Percentiles rank a stretch among this genome's conserved stretches.
These are phyloP conservation scores for Zychaea mexicana DNA, from an alignment of 371 early-diverging fungal genomes.

Conservation along the genomic window DNA sequence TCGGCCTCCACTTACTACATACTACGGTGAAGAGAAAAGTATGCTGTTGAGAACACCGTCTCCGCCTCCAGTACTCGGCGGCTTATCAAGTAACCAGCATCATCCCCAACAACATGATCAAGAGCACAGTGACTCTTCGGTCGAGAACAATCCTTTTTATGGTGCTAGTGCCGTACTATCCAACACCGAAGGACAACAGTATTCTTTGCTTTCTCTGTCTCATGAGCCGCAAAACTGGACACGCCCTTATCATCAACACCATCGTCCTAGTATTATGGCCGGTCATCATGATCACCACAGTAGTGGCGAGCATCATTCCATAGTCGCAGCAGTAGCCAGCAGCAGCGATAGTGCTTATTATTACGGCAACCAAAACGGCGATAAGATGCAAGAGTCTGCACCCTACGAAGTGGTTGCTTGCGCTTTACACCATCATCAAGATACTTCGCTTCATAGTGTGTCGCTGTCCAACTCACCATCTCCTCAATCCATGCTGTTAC, in stretches of 20 bases:
- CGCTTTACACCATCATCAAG: not conserved
- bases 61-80: not conserved
- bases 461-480: not conserved
- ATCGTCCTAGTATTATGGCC: not conserved
- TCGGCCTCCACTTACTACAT: not conserved
- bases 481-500: not conserved
- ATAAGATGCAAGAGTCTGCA: not conserved
- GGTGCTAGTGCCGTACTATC: not conserved
- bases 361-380: not conserved
- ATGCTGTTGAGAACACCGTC: not conserved
- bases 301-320: not conserved
- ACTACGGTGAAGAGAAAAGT: not conserved
- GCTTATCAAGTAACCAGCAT: not conserved
- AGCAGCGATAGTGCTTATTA: not conserved
- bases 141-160: not conserved
- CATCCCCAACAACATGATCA: not conserved
- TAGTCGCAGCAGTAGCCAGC: not conserved
- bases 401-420: not conserved
- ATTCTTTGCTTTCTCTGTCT: not conserved
- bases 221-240: not conserved
- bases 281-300: not conserved
- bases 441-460: not conserved
- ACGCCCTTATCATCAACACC: not conserved
- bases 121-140: not conserved
- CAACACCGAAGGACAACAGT: not conserved